Base-by-base conservation (phyloP, 768 basidiomycete genomes). In the Cyathus striatus region DNA sequence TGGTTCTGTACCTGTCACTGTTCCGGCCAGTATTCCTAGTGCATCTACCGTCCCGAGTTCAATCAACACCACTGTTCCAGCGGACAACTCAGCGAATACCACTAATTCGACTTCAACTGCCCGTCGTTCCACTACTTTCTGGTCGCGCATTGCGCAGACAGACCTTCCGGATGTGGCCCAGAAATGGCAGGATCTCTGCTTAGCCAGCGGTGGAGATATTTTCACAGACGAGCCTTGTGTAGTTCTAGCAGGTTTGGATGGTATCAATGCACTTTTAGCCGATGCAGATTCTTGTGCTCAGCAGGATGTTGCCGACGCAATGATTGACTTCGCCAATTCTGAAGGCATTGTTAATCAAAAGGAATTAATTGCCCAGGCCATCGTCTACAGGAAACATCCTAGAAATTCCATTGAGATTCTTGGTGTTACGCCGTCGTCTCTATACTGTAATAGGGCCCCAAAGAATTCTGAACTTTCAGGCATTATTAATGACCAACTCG, bases 241-340 rank as follows among this genome's bases (percentile, higher is more conserved):
- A 45, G 52, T 61, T 17, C 61, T 69, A 22, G 72, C 64, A 4
- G 70, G 71, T 13, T 40, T 66, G 27, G 52, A 47, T 33, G 70
- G 68, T 20, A 65, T 66, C 55, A 65, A 65, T 49, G 70, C 72
- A 13, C 64, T 77, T 22, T 64, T 70, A 27, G 70, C 68, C 23
- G 61, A 64, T 20, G 68, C 71, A 1, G 68, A 68, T 54, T 61
- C 68, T 1, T 78, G 75, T 52, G 73, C 61, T 7, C 75, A 76
- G 45, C 75, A 75, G 53, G 61, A 67, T 46, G 62, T 64, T 43
- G 71, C 73, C 3, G 75, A 76, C 54, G 57, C 55, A 13, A 78
- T 78, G 73, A 67, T 76, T 49, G 64, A 64, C 40, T 76, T 73
- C 42, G 72, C 74, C 38, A 75, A 75, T 48, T 68, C 66, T 14